A percentile compares a stretch with the other conserved stretches of the same genome.
These are phyloP conservation scores for Nidularia pulvinata DNA, from an alignment of 768 basidiomycete species.

Conservation along the genomic window DNA sequence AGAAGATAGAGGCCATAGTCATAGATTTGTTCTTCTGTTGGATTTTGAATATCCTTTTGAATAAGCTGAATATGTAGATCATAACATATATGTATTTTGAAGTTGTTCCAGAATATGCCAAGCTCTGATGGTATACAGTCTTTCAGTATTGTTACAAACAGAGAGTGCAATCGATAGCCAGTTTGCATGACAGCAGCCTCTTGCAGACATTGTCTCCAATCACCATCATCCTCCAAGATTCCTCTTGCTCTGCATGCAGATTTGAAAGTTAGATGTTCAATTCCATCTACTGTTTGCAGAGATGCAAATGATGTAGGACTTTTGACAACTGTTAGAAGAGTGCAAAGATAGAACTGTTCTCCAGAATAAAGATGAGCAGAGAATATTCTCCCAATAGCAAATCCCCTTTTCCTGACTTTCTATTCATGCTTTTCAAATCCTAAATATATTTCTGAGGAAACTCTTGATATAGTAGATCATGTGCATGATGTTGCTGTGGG, in stretches of 20 bases:
- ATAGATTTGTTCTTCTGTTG: conserved; percentile 25
- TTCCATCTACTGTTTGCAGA: conserved; percentile 8
- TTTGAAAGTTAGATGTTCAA: conserved; percentile 17
- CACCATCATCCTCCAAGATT: conserved; percentile 35
- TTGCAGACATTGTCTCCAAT: conserved; percentile 33
- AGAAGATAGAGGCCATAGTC: too few relatives aligned
- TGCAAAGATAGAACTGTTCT: conserved; percentile 32
- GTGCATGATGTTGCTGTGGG: neutral
- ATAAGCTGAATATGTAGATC: conserved; percentile 24
- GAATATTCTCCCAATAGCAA: conserved; percentile 20
- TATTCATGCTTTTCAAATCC: conserved; percentile 1
- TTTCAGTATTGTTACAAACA: conserved; percentile 39
- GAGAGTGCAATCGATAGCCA: conserved; percentile 23
- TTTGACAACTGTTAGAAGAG: conserved; percentile 26
- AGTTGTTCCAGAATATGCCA: conserved; percentile 28
- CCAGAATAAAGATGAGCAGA: conserved; percentile 25
- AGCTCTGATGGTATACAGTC: conserved; percentile 32
- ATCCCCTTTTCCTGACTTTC: conserved; percentile 7
- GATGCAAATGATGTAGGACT: conserved; percentile 18
- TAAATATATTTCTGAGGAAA: conserved; percentile 26
- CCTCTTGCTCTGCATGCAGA: conserved; percentile 30
- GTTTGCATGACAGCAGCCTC: conserved; percentile 32
- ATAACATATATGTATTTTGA: conserved; percentile 31
- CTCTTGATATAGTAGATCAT: conserved; percentile 26
- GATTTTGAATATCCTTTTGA: conserved; percentile 3